Evolutionary conservation across 805 yeast species (phyloP), one percentile per base, ranked within the genome.

Genomic region (Metschnikowia lachancei): DNA sequence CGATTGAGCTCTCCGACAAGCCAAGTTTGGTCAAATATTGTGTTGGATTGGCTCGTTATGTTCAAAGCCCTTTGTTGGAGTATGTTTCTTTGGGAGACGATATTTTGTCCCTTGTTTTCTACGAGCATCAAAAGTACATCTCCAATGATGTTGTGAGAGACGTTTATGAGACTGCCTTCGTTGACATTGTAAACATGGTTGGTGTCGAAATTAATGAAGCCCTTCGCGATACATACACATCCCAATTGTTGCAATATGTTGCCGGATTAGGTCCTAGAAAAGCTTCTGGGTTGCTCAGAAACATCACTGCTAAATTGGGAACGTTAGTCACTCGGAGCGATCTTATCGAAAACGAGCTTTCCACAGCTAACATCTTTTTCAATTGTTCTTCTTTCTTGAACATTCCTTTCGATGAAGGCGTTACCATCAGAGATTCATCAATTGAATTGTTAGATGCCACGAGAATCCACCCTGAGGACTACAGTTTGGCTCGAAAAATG

Each of bases 401-500:
- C 58, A 85, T 94, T 48, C 94, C 89, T 1, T 75, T 72, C 53
- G 85, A 79, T 46, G 79, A 82, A 43, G 76, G 82, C 53, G 72
- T 81, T 37, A 73, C 69, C 32, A 58, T 62, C 12, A 75, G 77
- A 39, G 83, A 82, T 48, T 70, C 80, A n/a, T 81, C 83, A 22
- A 78, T 85, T 30, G 97, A 92, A 59, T 74, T 85, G 36, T 75
- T 94, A 55, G 99, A 94, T 65, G 91, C 94, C 41, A 94, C 99
- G 0, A 80, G 99, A 69, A 90, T 94, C 39, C 99, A 94, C 59
- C 98, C 98, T 7, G 98, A 94, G 66, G 99, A 94, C 68, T 94
- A 94, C 64, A 96, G 88, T 53, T 75, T 94, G 56, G 98, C 97
- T 3, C 81, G 94, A 41, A 94, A 94, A 64, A 94, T 94, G 91